Conservation (phyloP, 164 flowering plant species). For the Amborella trichopoda region DNA sequence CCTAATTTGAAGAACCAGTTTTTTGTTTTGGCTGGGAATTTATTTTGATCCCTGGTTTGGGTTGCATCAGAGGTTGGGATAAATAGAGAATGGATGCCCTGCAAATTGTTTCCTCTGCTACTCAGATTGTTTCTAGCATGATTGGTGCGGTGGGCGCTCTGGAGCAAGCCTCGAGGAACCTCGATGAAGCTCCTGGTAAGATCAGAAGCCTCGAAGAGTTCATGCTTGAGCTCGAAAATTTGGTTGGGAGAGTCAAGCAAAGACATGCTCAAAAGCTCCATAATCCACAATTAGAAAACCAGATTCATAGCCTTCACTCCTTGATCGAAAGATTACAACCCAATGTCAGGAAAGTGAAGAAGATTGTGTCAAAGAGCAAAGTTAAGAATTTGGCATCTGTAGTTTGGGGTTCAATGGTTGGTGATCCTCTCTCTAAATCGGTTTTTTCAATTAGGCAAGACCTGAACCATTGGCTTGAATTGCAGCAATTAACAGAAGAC, state of each 20-base stretch:
- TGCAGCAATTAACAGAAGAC: conserved; percentile 22
- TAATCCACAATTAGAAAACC: conserved; percentile 21
- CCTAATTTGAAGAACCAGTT: no score
- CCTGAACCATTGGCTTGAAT: conserved; percentile 42
- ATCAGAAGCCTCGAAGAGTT: conserved; percentile 24
- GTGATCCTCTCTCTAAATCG: conserved; percentile 28
- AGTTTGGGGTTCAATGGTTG: conserved; percentile 30
- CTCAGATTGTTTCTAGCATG: conserved; percentile 23
- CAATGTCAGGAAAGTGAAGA: conserved; percentile 29
- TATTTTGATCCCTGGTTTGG: no score
- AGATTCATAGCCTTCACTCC: conserved; percentile 24
- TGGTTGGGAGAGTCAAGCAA: conserved; percentile 22
- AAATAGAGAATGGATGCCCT: conserved; percentile 23
- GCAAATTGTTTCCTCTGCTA: conserved; percentile 27
- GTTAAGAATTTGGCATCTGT: conserved; percentile 29
- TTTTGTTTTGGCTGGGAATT: no score
- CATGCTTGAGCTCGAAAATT: conserved; percentile 25
- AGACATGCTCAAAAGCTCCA: conserved; percentile 34
- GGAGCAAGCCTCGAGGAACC: conserved; percentile 31
- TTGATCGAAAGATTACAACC: conserved; percentile 28
- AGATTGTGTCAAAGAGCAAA: conserved; percentile 20
- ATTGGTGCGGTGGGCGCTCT: conserved; percentile 21
- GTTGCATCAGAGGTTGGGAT: no score
- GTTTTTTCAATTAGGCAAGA: conserved; percentile 23
- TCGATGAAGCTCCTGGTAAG: conserved; percentile 34